Evolutionary conservation across 73 alveolate genomes (phyloP).

Genomic region (Tetrahymena borealis): DNA sequence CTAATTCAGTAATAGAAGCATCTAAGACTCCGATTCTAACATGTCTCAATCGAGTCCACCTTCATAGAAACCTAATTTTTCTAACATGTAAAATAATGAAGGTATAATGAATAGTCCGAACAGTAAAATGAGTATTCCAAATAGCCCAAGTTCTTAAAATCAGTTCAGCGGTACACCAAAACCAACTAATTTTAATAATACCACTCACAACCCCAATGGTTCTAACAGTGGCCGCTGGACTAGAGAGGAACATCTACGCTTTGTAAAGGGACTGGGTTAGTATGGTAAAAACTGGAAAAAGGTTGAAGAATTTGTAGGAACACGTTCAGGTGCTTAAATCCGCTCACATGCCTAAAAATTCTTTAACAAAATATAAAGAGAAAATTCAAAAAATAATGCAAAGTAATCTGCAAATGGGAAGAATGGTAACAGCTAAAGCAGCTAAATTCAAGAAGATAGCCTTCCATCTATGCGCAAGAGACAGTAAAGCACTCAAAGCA

Average conservation of each 20-base stretch:
- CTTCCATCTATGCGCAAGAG: background rate
- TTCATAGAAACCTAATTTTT: background rate
- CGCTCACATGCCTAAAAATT: constrained; percentile 76
- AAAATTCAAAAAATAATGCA: background rate
- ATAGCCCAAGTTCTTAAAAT: background rate
- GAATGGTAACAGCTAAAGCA: background rate
- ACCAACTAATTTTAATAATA: background rate
- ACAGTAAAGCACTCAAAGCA: background rate
- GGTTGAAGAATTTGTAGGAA: constrained; percentile 64
- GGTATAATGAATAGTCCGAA: background rate
- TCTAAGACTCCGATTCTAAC: background rate
- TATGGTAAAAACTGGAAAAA: constrained; percentile 71
- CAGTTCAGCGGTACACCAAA: background rate
- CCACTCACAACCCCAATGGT: background rate
- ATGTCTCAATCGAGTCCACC: background rate
- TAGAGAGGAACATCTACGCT: constrained; percentile 63
- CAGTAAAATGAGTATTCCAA: too few species aligned
- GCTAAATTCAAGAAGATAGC: background rate
- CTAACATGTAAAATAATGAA: background rate
- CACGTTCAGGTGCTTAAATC: constrained; percentile 69
- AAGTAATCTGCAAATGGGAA: background rate
- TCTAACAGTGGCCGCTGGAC: constrained; percentile 65
- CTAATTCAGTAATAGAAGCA: background rate
- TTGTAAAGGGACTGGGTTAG: constrained; percentile 67
- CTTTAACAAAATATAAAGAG: constrained; percentile 57